Percentiles rank a stretch among this genome's conserved stretches.
Conservation (phyloP, 495 filamentous ascomycete genomes). For the Aspergillus indologenus region DNA sequence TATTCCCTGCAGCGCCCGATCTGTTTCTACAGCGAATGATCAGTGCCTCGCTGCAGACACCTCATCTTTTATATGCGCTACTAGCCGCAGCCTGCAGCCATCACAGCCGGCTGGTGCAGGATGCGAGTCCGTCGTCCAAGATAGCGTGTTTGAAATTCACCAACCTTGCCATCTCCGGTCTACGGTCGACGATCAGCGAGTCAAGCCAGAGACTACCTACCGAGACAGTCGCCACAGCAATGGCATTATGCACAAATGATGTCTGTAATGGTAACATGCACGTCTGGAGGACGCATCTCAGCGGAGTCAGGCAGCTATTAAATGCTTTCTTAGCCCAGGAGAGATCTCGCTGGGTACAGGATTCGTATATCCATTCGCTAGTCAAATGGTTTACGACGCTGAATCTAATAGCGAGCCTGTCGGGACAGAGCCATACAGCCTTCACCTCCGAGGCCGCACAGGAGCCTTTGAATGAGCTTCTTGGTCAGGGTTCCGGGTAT, state of each 20-base stretch:
- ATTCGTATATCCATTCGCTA: conserved; percentile 22
- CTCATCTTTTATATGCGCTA: conserved; percentile 31
- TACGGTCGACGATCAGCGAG: conserved; percentile 20
- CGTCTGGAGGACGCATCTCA: conserved; percentile 28
- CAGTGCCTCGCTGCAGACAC: conserved; percentile 23
- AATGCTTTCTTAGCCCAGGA: conserved; percentile 15
- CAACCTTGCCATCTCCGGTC: conserved; percentile 28
- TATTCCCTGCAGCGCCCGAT: conserved; percentile 29
- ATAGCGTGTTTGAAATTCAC: conserved; percentile 28
- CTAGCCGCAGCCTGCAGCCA: conserved; percentile 30
- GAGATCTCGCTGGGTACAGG: background rate
- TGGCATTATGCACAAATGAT: conserved; percentile 37
- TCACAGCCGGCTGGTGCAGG: conserved; percentile 27
- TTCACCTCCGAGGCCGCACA: background rate
- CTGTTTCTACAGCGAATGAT: conserved; percentile 28
- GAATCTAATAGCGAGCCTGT: conserved; percentile 28
- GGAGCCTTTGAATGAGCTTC: conserved; percentile 4
- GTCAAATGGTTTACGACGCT: conserved; percentile 35
- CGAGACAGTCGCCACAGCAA: conserved; percentile 30
- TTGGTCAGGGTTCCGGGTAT: background rate
- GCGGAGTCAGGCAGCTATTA: conserved; percentile 26
- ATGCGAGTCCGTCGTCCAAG: conserved; percentile 11
- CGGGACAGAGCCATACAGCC: conserved; percentile 12
- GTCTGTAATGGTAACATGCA: conserved; percentile 36
- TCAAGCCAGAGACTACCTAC: conserved; percentile 14